Evolutionary conservation across 345 rosid species (phyloP).

Genomic region (Populus simonii): DNA sequence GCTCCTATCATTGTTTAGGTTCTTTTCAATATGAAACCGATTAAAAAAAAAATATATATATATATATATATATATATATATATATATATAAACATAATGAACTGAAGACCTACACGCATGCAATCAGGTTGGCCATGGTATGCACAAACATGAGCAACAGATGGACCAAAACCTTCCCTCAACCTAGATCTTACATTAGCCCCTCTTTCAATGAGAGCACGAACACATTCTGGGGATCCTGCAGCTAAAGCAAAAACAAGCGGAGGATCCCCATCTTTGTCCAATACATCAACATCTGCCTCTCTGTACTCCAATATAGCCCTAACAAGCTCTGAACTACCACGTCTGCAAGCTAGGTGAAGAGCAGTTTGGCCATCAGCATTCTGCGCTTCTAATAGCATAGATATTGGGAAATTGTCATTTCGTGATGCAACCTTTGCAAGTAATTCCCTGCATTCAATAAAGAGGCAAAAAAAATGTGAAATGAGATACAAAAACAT

Average conservation of each 20-base stretch:
- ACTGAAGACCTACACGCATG: constrained; percentile 73
- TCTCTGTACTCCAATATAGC: constrained; percentile 62
- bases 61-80: neutral
- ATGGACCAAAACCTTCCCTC: constrained; percentile 91
- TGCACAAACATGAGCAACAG: constrained; percentile 97
- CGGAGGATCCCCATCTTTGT: constrained; percentile 95
- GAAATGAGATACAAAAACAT: too few species aligned
- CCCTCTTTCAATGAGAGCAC: constrained; percentile 70
- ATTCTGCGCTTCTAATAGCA: constrained; percentile 73
- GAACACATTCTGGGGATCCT: constrained; percentile 95
- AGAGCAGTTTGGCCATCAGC: constrained; percentile 91
- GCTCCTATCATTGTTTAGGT: constrained; percentile 51
- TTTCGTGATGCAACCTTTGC: constrained; percentile 62
- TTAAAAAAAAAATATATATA: neutral
- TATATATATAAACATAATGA: neutral
- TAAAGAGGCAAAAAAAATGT: neutral
- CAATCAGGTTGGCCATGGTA: constrained; percentile 99
- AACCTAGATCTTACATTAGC: constrained; percentile 81
- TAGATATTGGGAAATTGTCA: constrained; percentile 42
- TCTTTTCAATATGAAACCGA: constrained; percentile 2
- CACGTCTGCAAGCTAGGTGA: constrained; percentile 97
- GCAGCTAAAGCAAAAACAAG: constrained; percentile 98
- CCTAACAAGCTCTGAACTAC: constrained; percentile 81
- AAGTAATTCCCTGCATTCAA: constrained; percentile 56
- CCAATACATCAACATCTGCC: constrained; percentile 82